Conservation (phyloP, 495 filamentous ascomycete genomes). For the Trichoderma parareesei region DNA sequence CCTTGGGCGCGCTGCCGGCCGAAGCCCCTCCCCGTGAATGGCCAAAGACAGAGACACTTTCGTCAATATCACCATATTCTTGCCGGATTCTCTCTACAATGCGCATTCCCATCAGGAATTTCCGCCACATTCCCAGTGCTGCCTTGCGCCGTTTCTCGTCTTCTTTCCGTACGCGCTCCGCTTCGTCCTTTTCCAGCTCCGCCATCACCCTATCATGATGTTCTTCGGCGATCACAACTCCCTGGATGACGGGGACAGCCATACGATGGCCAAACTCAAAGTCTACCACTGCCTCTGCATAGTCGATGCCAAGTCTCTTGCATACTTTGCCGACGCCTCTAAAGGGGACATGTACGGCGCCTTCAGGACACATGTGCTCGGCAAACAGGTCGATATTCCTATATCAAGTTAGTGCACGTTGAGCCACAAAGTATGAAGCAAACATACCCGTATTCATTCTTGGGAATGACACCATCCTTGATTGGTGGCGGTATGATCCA, state of each 20-base stretch:
- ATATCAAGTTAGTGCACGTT: neutral
- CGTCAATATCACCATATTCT: slow-evolving; percentile 60
- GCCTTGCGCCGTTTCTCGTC: slow-evolving; percentile 71
- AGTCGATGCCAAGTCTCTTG: slow-evolving; percentile 76
- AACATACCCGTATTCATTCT: slow-evolving; percentile 69
- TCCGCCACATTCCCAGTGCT: slow-evolving; percentile 73
- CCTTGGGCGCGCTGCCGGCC: slow-evolving; percentile 17
- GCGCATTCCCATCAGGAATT: slow-evolving; percentile 74
- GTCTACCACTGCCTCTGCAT: slow-evolving; percentile 88
- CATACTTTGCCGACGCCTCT: slow-evolving; percentile 71
- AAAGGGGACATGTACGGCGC: slow-evolving; percentile 75
- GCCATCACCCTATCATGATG: slow-evolving; percentile 67
- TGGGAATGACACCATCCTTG: slow-evolving; percentile 76
- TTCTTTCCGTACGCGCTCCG: slow-evolving; percentile 68
- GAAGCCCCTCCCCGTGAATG: slow-evolving; percentile 19
- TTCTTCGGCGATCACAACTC: slow-evolving; percentile 80
- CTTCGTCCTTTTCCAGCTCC: slow-evolving; percentile 75
- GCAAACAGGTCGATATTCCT: slow-evolving; percentile 91
- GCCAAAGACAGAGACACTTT: slow-evolving; percentile 33
- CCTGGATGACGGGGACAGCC: slow-evolving; percentile 85
- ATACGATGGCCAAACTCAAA: slow-evolving; percentile 94
- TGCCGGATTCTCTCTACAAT: slow-evolving; percentile 70
- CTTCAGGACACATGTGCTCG: slow-evolving; percentile 81
- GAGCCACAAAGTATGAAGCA: neutral
- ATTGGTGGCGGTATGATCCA: slow-evolving; percentile 88